phyloP scores from a whole-genome alignment of 2,329 filamentous ascomycete species.

The Pestalotiopsis sp. region DNA sequence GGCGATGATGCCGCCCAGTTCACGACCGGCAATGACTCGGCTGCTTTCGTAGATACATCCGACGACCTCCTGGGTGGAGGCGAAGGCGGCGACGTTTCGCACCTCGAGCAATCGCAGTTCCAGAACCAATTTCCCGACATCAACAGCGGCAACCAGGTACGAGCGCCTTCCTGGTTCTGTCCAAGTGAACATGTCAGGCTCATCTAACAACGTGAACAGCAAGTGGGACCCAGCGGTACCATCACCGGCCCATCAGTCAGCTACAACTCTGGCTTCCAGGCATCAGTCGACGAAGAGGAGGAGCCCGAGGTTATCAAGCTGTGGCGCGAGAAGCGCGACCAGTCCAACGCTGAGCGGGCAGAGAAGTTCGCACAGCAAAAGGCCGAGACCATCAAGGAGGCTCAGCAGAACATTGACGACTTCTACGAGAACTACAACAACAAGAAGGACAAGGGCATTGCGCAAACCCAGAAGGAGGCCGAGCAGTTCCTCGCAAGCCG shows the following conservation, averaged over 20 bases:
- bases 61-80: slow-evolving; percentile 75
- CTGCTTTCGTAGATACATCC: slow-evolving; percentile 63
- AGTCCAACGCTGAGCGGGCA: slow-evolving; percentile 79
- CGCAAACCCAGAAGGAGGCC: slow-evolving; percentile 87
- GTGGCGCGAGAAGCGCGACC: slow-evolving; percentile 90
- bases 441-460: slow-evolving; percentile 92
- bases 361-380: slow-evolving; percentile 84
- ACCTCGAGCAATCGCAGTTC: slow-evolving; percentile 56
- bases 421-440: slow-evolving; percentile 99
- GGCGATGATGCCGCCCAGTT: slow-evolving; percentile 95
- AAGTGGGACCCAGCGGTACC: slow-evolving; percentile 73
- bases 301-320: slow-evolving; percentile 87
- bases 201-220: slow-evolving; percentile 44
- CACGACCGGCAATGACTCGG: slow-evolving; percentile 72
- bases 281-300: slow-evolving; percentile 67
- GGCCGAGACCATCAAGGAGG: slow-evolving; percentile 82
- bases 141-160: slow-evolving; percentile 66
- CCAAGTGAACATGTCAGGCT: neutral
- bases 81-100: slow-evolving; percentile 40
- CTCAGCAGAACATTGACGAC: slow-evolving; percentile 93
- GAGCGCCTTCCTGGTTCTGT: slow-evolving; percentile 13
- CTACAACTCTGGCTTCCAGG: slow-evolving; percentile 64
- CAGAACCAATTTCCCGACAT: slow-evolving; percentile 92
- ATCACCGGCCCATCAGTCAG: slow-evolving; percentile 75
- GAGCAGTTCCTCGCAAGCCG: slow-evolving; percentile 88